Conservation (phyloP, 192 early-diverging fungal genomes). For the Rhizophlyctis rosea region DNA sequence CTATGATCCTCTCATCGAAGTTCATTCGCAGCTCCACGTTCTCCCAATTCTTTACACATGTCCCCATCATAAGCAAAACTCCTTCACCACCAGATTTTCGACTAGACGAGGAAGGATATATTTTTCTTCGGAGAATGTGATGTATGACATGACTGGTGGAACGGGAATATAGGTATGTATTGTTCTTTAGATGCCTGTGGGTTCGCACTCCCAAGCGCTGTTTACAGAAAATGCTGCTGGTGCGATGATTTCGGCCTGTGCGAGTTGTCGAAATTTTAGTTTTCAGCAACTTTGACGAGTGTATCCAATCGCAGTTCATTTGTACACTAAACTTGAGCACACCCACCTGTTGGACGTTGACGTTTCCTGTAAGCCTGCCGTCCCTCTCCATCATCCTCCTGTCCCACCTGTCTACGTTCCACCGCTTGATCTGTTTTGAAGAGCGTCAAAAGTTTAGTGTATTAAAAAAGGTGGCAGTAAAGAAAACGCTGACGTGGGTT, state of each 20-base stretch:
- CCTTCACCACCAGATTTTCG: too few relatives aligned
- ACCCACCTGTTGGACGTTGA: conserved; percentile 49
- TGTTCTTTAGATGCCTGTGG: conserved; percentile 27
- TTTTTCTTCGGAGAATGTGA: too few relatives aligned
- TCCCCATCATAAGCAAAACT: too few relatives aligned
- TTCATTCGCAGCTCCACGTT: too few relatives aligned
- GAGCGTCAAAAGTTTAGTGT: background rate
- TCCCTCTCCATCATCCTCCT: conserved; percentile 61
- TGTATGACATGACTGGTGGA: too few relatives aligned
- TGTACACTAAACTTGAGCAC: background rate
- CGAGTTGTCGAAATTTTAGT: background rate
- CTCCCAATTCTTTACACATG: too few relatives aligned
- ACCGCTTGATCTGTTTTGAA: conserved; percentile 48
- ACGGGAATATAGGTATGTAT: too few relatives aligned
- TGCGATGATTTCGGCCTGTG: conserved; percentile 38
- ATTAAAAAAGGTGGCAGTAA: background rate
- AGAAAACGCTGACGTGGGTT: background rate
- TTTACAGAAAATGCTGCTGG: conserved; percentile 44
- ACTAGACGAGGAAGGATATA: too few relatives aligned
- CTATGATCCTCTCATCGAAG: too few relatives aligned
- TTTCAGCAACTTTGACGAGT: conserved; percentile 3
- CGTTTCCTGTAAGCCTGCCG: conserved; percentile 51
- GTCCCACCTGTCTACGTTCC: conserved; percentile 55
- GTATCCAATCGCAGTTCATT: background rate
- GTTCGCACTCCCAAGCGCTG: conserved; percentile 49